Conservation (phyloP, 1,284 basidiomycete genomes). For the Melanopsichium pennsylvanicum region DNA sequence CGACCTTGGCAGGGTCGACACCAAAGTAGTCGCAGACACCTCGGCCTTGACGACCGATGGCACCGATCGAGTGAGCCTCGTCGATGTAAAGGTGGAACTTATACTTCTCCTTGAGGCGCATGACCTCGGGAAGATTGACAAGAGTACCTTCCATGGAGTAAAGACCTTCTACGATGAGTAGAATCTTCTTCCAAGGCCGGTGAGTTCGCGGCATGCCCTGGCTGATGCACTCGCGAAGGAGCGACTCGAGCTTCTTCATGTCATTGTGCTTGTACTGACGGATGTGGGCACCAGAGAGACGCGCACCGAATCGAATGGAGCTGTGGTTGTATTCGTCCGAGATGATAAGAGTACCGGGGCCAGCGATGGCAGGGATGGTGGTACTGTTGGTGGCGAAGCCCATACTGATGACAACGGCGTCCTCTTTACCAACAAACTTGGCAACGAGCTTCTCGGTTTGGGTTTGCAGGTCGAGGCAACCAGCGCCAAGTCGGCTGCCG, state of each 20-base stretch:
- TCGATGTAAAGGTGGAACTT: constrained; percentile 98
- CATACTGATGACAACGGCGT: constrained; percentile 90
- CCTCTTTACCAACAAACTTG: constrained; percentile 86
- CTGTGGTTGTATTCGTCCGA: constrained; percentile 98
- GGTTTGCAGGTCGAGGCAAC: constrained; percentile 82
- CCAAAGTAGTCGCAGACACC: constrained; percentile 96
- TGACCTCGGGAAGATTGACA: constrained; percentile 80
- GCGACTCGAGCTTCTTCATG: constrained; percentile 80
- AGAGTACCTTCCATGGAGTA: constrained; percentile 98
- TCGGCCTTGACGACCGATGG: constrained; percentile 89
- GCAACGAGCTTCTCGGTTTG: constrained; percentile 87
- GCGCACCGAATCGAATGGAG: constrained; percentile 90
- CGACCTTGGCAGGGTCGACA: constrained; percentile 80
- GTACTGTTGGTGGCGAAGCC: constrained; percentile 98
- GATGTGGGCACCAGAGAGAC: constrained; percentile 86
- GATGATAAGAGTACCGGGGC: constrained; percentile 92
- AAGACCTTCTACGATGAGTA: constrained; percentile 92
- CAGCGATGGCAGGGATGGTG: constrained; percentile 87
- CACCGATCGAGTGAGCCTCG: constrained; percentile 97
- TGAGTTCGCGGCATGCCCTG: constrained; percentile 98
- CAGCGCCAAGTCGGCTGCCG: constrained; percentile 82
- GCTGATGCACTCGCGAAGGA: constrained; percentile 89
- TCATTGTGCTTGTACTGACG: constrained; percentile 98
- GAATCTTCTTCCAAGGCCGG: constrained; percentile 97
- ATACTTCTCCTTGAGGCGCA: constrained; percentile 92